Evolutionary conservation across 495 filamentous ascomycete genomes (phyloP).

Genomic region (Oidiodendron maius): DNA sequence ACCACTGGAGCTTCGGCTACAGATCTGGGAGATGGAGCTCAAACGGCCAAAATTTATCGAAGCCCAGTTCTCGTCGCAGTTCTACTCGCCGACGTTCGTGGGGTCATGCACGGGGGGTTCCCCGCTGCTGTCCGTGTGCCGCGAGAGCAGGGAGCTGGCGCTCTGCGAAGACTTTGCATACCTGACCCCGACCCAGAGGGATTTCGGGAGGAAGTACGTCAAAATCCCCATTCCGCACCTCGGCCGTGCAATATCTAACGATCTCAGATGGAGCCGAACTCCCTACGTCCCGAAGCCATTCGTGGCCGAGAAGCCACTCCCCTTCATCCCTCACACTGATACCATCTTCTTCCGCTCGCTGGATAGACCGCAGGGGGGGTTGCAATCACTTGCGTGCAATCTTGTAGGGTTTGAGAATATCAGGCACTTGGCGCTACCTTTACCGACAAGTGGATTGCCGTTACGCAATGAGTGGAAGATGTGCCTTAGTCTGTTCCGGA

Average conservation of each 20-base stretch:
- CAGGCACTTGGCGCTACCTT: slow-evolving; percentile 1
- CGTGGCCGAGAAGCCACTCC: background rate
- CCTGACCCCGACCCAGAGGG: background rate
- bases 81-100: slow-evolving; percentile 1
- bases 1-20: background rate
- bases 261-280: background rate
- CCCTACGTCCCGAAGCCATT: background rate
- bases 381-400: background rate
- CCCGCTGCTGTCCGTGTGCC: background rate
- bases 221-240: background rate
- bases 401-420: background rate
- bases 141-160: slow-evolving; percentile 2
- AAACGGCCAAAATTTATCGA: slow-evolving; percentile 2
- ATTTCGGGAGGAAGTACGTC: background rate
- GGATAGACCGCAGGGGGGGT: background rate
- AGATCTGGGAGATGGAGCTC: slow-evolving; percentile 3
- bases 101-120: background rate
- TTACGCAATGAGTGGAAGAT: background rate
- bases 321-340: background rate
- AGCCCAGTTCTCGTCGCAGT: background rate
- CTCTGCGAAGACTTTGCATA: background rate
- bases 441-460: background rate
- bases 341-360: slow-evolving; percentile 6
- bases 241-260: background rate
- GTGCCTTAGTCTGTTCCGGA: background rate